Base-by-base conservation (phyloP, 2,329 filamentous ascomycete species). In the Phialophora macrospora region DNA sequence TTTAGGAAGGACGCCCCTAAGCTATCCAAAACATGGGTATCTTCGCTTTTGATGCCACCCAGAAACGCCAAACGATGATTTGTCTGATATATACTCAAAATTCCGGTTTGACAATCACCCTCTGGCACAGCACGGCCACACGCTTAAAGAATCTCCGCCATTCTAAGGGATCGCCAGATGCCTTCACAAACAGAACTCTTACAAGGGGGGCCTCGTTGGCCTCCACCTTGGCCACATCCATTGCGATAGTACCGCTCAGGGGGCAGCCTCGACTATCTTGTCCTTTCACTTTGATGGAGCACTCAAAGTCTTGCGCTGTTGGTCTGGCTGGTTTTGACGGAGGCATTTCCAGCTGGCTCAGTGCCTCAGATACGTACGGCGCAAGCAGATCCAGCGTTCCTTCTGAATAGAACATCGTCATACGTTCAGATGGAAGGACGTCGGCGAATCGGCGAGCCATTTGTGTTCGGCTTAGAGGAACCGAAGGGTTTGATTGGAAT, bases 71-170 rank as follows among this genome's bases (percentile, higher is more conserved):
- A 24, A 34, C 17, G 17, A 54, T 54, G n/a, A 22, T 17, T 28
- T 0, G n/a, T 28, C 28, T 22, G 30, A 41, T 46, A 22, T 26
- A 20, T 30, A 12, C 22, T 64, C 64, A 80, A 62, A 73, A 73
- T 64, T 85, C 81, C 55, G 85, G 86, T 70, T 83, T 84, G 76
- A 88, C 91, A 52, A 98, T 89, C 8, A 88, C 92, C 75, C 97
- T 92, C 75, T 91, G 91, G 79, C 93, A 96, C 66, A 94, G 82
- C 69, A 96, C 83, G 32, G 91, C 91, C n/a, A 97, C 86, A 77
- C 92, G 93, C 80, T 99, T 99, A 83, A 99, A 99, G 76, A 99
- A 92, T 38, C 95, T 84, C 67, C 95, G 87, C 95, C 96, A 99
- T 80, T 98, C 94, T 57, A 99, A 80, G 4, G 95, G 95, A 80